A percentile compares a stretch with the other conserved stretches of the same genome.
phyloP scores from a whole-genome alignment of 108 stramenopile genomes.

The Skeletonema grethae region DNA sequence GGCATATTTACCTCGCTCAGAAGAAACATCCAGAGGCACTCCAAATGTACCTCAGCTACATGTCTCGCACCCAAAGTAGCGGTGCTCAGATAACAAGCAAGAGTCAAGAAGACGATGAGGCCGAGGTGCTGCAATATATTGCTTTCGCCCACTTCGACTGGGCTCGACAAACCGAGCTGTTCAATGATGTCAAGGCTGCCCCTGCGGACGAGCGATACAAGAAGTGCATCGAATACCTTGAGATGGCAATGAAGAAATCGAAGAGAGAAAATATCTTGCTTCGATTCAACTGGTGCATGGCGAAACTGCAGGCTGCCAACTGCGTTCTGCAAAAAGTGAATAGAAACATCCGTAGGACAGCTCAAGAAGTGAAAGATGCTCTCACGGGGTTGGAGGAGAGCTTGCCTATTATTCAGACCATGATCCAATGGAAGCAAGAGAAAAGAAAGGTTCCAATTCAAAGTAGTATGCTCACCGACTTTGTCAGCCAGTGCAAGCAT shows the following conservation, averaged over 20 bases:
- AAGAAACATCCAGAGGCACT: conserved; percentile 87
- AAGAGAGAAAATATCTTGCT: conserved; percentile 67
- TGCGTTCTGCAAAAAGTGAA: conserved; percentile 84
- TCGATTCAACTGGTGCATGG: conserved; percentile 83
- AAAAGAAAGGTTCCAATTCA: conserved; percentile 77
- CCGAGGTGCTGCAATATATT: conserved; percentile 81
- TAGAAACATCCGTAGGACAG: conserved; percentile 81
- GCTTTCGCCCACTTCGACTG: conserved; percentile 90
- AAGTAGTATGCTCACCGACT: conserved; percentile 72
- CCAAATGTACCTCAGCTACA: conserved; percentile 88
- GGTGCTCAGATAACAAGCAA: conserved; percentile 76
- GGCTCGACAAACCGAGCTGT: conserved; percentile 85
- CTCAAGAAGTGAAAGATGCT: conserved; percentile 78
- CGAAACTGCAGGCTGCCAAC: conserved; percentile 82
- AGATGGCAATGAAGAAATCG: conserved; percentile 65
- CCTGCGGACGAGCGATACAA: conserved; percentile 88
- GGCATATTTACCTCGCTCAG: conserved; percentile 85
- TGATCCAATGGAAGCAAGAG: conserved; percentile 72
- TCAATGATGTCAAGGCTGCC: conserved; percentile 82
- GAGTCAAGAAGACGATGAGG: conserved; percentile 77
- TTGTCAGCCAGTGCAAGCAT: conserved; percentile 72
- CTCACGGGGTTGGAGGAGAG: conserved; percentile 78
- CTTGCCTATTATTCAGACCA: conserved; percentile 69
- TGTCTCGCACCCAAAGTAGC: conserved; percentile 71
- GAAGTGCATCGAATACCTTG: conserved; percentile 75